Evolutionary conservation across 2,329 filamentous ascomycete species (phyloP).

Genomic region (Sclerotinia minor): DNA sequence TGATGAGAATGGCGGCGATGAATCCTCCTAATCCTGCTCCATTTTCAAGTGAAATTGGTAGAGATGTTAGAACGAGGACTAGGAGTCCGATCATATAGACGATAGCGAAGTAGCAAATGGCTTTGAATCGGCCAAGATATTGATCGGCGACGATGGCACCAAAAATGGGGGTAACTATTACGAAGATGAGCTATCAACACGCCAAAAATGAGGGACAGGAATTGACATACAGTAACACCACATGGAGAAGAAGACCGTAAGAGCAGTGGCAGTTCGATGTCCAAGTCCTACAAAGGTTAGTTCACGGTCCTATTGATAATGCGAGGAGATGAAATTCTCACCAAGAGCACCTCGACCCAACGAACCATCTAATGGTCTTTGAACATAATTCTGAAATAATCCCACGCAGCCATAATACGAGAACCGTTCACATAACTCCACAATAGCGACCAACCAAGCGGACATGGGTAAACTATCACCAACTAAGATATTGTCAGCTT

Average conservation of each 20-base stretch:
- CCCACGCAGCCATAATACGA: constrained; percentile 64
- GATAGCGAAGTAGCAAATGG: constrained; percentile 53
- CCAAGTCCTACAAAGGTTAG: constrained; percentile 47
- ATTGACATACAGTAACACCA: constrained; percentile 50
- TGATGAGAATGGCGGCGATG: constrained; percentile 51
- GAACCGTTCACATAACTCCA: constrained; percentile 43
- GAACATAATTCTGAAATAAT: constrained; percentile 63
- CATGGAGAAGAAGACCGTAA: constrained; percentile 52
- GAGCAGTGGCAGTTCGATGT: constrained; percentile 54
- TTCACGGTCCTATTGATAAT: neutral
- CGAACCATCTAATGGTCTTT: constrained; percentile 43
- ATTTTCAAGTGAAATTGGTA: constrained; percentile 49
- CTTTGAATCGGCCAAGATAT: constrained; percentile 61
- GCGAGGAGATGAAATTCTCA: neutral
- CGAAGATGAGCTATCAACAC: neutral
- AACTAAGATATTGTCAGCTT: constrained; percentile 10
- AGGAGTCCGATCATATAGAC: constrained; percentile 54
- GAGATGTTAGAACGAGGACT: constrained; percentile 52
- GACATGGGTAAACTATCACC: constrained; percentile 21
- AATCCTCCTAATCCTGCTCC: constrained; percentile 52
- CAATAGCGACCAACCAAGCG: constrained; percentile 23
- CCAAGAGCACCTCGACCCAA: constrained; percentile 48
- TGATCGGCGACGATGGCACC: constrained; percentile 53
- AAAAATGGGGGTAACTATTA: constrained; percentile 41
- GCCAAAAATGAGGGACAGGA: neutral